Percentiles rank a stretch among this genome's conserved stretches.
These are phyloP conservation scores for Chrysanthemum makinoi DNA, from an alignment of 129 eudicot species.

Conservation along the genomic window DNA sequence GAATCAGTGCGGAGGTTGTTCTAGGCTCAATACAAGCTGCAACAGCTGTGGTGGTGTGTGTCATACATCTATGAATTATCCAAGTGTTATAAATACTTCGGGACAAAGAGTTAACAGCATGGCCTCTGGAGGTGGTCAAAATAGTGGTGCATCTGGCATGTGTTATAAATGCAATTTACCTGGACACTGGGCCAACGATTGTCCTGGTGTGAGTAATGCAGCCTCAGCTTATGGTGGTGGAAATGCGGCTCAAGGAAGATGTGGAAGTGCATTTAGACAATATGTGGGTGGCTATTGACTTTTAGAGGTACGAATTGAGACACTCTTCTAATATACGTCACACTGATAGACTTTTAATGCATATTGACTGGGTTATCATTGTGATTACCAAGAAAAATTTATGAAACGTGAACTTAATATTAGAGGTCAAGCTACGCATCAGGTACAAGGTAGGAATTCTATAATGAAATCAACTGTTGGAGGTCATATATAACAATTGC, in stretches of 20 bases:
- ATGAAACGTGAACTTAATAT: too few relatives aligned
- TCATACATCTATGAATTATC: slow-evolving; percentile 60
- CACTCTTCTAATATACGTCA: background rate
- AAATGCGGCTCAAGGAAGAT: slow-evolving; percentile 47
- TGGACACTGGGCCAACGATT: slow-evolving; percentile 87
- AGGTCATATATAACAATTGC: too few relatives aligned
- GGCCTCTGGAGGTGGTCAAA: slow-evolving; percentile 22
- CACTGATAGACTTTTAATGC: background rate
- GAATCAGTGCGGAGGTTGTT: slow-evolving; percentile 38
- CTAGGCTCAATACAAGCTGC: slow-evolving; percentile 42
- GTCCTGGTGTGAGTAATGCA: slow-evolving; percentile 39
- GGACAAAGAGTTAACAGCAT: slow-evolving; percentile 37
- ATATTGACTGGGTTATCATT: background rate
- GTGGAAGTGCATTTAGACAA: slow-evolving; percentile 44
- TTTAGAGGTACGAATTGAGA: slow-evolving; percentile 4
- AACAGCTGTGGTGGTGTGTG: slow-evolving; percentile 69
- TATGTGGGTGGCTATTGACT: slow-evolving; percentile 55
- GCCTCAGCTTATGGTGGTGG: slow-evolving; percentile 50
- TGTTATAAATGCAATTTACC: slow-evolving; percentile 70
- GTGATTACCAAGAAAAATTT: background rate
- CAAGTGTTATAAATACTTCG: slow-evolving; percentile 42
- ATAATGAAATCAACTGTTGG: too few relatives aligned
- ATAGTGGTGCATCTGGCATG: slow-evolving; percentile 30
- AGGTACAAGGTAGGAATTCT: background rate
- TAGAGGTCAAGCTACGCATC: background rate